A percentile compares a stretch with the other conserved stretches of the same genome.
Evolutionary conservation across 352 stramenopile species (phyloP).

Genomic region (Globisporangium rhizosaccharum): DNA sequence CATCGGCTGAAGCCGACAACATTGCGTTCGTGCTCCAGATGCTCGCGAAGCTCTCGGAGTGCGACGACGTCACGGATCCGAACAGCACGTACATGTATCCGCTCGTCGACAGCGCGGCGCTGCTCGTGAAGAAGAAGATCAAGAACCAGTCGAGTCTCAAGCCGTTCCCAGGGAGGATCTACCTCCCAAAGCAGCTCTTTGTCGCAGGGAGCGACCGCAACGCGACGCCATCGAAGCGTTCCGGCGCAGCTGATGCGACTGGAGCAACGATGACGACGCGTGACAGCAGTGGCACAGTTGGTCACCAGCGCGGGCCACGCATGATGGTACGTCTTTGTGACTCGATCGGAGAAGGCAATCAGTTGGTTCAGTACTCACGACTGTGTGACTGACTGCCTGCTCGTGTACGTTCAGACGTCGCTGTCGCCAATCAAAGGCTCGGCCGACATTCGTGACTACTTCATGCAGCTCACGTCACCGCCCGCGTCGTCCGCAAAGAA

Average conservation of each 20-base stretch:
- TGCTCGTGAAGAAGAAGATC: constrained; percentile 76
- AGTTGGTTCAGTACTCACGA: neutral
- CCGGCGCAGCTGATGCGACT: neutral
- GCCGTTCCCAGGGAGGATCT: constrained; percentile 79
- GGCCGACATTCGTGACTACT: constrained; percentile 34
- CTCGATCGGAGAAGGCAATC: neutral
- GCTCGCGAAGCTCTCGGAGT: constrained; percentile 66
- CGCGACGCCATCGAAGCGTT: neutral
- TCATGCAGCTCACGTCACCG: constrained; percentile 60
- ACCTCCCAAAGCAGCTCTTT: constrained; percentile 70
- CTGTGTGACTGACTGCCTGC: constrained; percentile 2
- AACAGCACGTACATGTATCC: constrained; percentile 48
- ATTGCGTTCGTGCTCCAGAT: constrained; percentile 85
- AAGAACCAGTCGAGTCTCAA: constrained; percentile 84
- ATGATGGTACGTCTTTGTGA: constrained; percentile 37
- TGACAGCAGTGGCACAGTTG: neutral
- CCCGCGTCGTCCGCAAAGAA: constrained; percentile 30
- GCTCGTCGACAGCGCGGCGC: constrained; percentile 49
- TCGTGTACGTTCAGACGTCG: constrained; percentile 34
- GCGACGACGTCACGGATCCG: constrained; percentile 47
- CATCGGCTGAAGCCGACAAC: constrained; percentile 53
- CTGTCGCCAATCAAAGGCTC: constrained; percentile 73
- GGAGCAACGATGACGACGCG: neutral
- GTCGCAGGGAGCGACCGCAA: constrained; percentile 9
- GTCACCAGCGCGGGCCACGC: constrained; percentile 16